Base-by-base conservation (phyloP, 1,284 basidiomycete species). In the Sporisorium sorghi region DNA sequence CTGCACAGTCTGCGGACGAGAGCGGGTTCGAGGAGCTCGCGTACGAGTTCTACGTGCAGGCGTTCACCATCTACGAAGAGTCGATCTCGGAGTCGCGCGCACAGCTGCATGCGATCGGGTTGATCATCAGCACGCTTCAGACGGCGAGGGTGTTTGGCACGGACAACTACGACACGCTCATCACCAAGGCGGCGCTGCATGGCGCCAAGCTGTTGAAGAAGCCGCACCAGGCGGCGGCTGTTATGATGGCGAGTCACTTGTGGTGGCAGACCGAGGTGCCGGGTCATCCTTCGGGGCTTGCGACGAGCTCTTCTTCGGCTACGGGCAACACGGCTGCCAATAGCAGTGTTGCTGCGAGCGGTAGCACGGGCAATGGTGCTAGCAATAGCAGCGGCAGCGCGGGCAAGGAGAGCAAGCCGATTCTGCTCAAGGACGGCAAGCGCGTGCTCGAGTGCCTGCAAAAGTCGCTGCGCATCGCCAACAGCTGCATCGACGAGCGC, bases 21-120 rank as follows among this genome's bases (percentile, higher is more conserved):
- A 68, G 72, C 39, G 76, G 78, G 4, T 81, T 82, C 54, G 83
- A 84, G 52, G 83, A 83, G 68, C 72, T 82, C 15, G 69, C 76
- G 17, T 84, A 84, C 72, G 83, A 84, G 47, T 83, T 81, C 47
- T 83, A 82, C 59, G 82, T 84, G 28, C 83, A 84, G 58, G 67
- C 79, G 2, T 84, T 84, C 56, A 82, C 83, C 14, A 79, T 84
- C 46, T 84, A 83, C 72, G 83, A 84, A 50, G 83, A 84, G 66
- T 80, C 77, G n/a, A 79, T 84, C 48, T 76, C 76, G 14, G 83
- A 84, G 50, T 81, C 78, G 23, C 63, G 82, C 35, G 76, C 80
- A 12, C 83, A 84, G 66, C 68, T 83, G 17, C 79, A 83, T 28
- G 81, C 82, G 3, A 81, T 82, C 30, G 76, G 76, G 2, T 50